Conservation (phyloP, 495 filamentous ascomycete species). For the Penicillium simplicissimum region DNA sequence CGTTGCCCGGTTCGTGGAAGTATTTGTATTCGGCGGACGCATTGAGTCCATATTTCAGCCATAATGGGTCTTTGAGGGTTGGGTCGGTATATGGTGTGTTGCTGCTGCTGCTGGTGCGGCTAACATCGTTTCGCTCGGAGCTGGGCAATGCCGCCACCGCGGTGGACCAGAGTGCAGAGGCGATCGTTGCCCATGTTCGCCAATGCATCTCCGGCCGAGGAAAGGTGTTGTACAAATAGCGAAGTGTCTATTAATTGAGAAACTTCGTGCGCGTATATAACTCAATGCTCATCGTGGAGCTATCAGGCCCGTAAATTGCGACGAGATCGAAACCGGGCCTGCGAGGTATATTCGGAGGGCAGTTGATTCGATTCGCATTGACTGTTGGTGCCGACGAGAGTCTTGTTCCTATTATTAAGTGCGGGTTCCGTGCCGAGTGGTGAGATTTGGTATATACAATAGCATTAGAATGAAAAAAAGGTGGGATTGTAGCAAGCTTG, state of each 20-base stretch:
- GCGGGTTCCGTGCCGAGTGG: not conserved
- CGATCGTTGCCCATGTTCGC: conserved; percentile 19
- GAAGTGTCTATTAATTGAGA: not conserved
- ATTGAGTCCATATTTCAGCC: conserved; percentile 36
- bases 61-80: conserved; percentile 26
- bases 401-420: too few relatives aligned
- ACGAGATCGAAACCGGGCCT: not conserved
- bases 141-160: conserved; percentile 18
- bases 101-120: conserved; percentile 14
- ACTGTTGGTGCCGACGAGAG: conserved; percentile 1
- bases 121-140: conserved; percentile 16
- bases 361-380: not conserved
- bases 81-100: conserved; percentile 5
- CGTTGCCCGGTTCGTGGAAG: conserved; percentile 59
- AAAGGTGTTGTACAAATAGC: not conserved
- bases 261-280: not conserved
- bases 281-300: conserved; percentile 17
- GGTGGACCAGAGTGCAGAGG: conserved; percentile 27
- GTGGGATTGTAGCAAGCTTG: too few relatives aligned
- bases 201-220: conserved; percentile 19
- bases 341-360: not conserved
- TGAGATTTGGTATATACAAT: not conserved
- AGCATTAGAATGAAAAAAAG: not conserved
- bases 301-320: not conserved
- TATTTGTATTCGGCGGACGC: conserved; percentile 46